These are phyloP conservation scores for Salvia sclarea DNA, from an alignment of 305 asterid species.

Conservation along the genomic window DNA sequence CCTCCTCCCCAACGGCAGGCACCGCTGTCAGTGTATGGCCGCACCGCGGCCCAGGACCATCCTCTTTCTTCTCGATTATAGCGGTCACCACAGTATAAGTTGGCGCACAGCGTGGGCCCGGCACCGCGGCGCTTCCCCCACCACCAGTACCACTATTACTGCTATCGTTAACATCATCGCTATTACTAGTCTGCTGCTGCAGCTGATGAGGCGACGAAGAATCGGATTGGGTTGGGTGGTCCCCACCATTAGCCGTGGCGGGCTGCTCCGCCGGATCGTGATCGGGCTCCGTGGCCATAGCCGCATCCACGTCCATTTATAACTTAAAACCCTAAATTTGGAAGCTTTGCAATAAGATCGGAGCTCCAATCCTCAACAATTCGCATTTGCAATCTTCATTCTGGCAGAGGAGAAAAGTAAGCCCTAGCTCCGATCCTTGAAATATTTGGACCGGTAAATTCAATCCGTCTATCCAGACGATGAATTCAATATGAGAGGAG, in stretches of 20 bases:
- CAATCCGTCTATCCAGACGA: constrained; percentile 23
- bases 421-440: constrained; percentile 50
- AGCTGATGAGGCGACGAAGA: constrained; percentile 36
- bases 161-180: constrained; percentile 31
- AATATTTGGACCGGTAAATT: constrained; percentile 2
- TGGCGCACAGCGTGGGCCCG: constrained; percentile 94
- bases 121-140: constrained; percentile 49
- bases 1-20: constrained; percentile 96
- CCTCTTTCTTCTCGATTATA: constrained; percentile 82
- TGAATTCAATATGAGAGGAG: constrained; percentile 22
- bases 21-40: constrained; percentile 96
- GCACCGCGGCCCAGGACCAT: constrained; percentile 98
- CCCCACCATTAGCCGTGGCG: constrained; percentile 45
- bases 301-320: constrained; percentile 82
- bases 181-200: constrained; percentile 41
- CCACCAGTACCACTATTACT: constrained; percentile 40
- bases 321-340: constrained; percentile 53
- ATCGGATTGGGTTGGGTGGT: constrained; percentile 45
- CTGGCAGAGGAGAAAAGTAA: constrained; percentile 16
- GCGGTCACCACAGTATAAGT: constrained; percentile 75
- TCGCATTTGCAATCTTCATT: constrained; percentile 53
- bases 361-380: constrained; percentile 49
- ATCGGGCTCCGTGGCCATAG: constrained; percentile 75
- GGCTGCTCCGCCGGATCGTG: constrained; percentile 70
- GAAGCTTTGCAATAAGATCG: constrained; percentile 51